Base-by-base conservation (phyloP, 495 filamentous ascomycete species). In the Coniosporium apollinis region DNA sequence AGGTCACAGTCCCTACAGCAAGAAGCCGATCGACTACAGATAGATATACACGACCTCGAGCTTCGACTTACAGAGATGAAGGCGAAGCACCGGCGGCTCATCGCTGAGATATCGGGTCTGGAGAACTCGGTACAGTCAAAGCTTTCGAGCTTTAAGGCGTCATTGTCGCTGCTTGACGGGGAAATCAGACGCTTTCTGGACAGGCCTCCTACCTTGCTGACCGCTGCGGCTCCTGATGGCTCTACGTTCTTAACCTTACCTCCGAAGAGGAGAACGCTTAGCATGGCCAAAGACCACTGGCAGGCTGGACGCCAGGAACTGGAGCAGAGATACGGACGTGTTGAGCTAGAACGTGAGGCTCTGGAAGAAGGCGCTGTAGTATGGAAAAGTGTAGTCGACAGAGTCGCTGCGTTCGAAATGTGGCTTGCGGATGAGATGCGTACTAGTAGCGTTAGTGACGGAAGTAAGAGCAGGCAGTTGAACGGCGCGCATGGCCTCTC, bases 361-460 rank as follows among this genome's bases (percentile, higher is more conserved):
- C 54, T 94, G n/a, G 76, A 89, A 30, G 79, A 89, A 46, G 89
- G 89, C 5, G 79, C 70, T 3, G 59, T 68, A 33, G 58, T 92
- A 16, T 97, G 89, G 89, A 70, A 78, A 40, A 67, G 74, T 26
- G 71, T 76, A 2, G 50, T 82, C 5, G 51, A 58, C 11, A 59
- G 78, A 15, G 66, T 94, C 0, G 59, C 59, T 5, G 61, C 65
- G 5, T 86, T 91, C 46, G 87, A 96, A 48, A 64, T 57, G 17
- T 52, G 55, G 1, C 50, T 94, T 18, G 60, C 65, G 31, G 48
- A 53, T 16, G 63, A 72, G 34, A 72, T 91, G 62, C 45, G 38
- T 18, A 35, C 28, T 11, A 31, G 28, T 16, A 37, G 28, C 21
- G 2, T 16, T 2, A 28, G 36, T 15, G 42, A 48, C 25, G 48